Evolutionary conservation across 345 rosid genomes (phyloP).

Genomic region (Populus deltoides): DNA sequence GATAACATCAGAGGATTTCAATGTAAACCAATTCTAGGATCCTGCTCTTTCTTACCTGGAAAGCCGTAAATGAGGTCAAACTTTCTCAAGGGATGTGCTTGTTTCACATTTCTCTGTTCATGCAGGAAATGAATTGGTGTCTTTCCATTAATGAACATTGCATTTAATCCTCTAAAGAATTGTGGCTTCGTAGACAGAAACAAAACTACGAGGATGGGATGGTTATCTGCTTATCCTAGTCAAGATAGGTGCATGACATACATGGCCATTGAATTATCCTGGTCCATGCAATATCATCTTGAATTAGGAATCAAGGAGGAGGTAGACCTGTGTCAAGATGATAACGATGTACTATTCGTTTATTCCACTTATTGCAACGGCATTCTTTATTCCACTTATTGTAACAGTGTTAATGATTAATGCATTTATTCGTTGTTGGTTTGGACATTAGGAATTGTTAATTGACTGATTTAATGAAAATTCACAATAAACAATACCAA

Average conservation of each 20-base stretch:
- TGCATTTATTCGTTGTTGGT: neutral
- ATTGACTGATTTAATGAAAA: neutral
- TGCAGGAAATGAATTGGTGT: neutral
- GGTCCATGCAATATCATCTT: neutral
- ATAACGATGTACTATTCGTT: neutral
- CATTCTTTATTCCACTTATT: neutral
- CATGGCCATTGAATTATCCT: neutral
- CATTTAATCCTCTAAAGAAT: neutral
- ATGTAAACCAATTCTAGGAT: neutral
- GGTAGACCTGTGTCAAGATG: neutral
- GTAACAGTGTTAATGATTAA: neutral
- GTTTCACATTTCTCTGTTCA: neutral
- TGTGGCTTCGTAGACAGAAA: neutral
- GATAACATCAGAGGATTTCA: too few relatives aligned
- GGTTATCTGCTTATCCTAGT: neutral
- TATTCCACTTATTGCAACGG: neutral
- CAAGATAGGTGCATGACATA: neutral
- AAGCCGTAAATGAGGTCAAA: neutral
- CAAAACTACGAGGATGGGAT: neutral
- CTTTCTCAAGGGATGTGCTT: neutral
- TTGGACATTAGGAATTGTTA: neutral
- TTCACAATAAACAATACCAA: slow-evolving; percentile 1
- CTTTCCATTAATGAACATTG: neutral
- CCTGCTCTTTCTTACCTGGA: neutral
- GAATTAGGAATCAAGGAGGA: neutral